Evolutionary conservation across 1,284 basidiomycete genomes (phyloP).

Genomic region (Ceratobasidium sp.): DNA sequence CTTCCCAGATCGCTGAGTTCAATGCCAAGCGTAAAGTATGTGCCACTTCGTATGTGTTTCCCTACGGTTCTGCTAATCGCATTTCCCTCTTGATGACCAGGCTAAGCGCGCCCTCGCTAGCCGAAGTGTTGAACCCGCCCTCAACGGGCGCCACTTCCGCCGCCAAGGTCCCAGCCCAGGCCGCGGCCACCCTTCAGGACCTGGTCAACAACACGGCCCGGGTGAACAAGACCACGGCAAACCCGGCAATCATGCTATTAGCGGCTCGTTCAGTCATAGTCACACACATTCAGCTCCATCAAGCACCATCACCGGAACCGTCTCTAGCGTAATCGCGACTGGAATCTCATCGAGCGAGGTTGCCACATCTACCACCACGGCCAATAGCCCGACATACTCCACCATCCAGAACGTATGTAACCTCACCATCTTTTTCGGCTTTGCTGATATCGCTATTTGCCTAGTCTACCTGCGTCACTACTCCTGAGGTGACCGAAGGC

Average conservation of each 20-base stretch:
- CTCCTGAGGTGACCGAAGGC: constrained; percentile 61
- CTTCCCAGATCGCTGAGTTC: constrained; percentile 44
- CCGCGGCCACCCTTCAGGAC: no score
- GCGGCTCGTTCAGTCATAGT: background rate
- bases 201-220: background rate
- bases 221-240: constrained; percentile 1
- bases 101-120: constrained; percentile 35
- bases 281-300: background rate
- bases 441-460: no score
- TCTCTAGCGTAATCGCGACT: constrained; percentile 26
- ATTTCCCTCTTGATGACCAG: background rate
- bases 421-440: background rate
- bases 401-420: constrained; percentile 37
- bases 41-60: background rate
- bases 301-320: constrained; percentile 12
- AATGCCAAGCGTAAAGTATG: constrained; percentile 42
- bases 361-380: constrained; percentile 22
- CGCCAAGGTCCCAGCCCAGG: constrained; percentile 14
- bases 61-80: background rate
- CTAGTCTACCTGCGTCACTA: constrained; percentile 51
- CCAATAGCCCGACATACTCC: constrained; percentile 28
- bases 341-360: constrained; percentile 22
- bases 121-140: constrained; percentile 8
- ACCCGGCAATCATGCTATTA: background rate
- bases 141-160: constrained; percentile 33